Percentiles rank a stretch among this genome's conserved stretches.
These are phyloP conservation scores for Canariomyces notabilis DNA, from an alignment of 2,329 filamentous ascomycete species.

Conservation along the genomic window DNA sequence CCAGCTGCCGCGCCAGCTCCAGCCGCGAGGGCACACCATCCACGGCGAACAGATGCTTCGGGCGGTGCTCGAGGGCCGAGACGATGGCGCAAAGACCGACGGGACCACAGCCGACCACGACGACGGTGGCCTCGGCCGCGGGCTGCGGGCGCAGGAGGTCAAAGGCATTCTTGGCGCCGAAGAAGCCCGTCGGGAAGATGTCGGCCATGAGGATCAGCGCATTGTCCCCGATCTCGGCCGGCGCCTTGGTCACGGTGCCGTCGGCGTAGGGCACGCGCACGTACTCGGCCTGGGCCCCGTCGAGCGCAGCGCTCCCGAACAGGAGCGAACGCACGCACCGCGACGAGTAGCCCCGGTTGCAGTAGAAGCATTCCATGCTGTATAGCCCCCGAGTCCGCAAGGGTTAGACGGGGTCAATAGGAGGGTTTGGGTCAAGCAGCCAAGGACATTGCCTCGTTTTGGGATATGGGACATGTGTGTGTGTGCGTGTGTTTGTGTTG, in stretches of 20 bases:
- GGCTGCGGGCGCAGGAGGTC: conserved; percentile 49
- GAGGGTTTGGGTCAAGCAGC: too few species aligned
- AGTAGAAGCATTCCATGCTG: conserved; percentile 77
- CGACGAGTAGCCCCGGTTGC: conserved; percentile 68
- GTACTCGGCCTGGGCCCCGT: conserved; percentile 79
- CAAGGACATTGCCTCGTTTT: too few species aligned
- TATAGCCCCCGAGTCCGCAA: background rate
- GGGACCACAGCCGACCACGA: conserved; percentile 79
- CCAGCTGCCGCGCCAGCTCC: conserved; percentile 65
- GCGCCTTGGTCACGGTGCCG: conserved; percentile 71
- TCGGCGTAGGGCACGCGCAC: conserved; percentile 78
- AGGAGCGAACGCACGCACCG: conserved; percentile 66
- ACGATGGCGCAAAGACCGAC: conserved; percentile 81
- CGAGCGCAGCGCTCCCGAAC: conserved; percentile 64
- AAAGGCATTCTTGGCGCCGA: conserved; percentile 75
- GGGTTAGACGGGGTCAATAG: background rate
- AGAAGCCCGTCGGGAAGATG: conserved; percentile 85
- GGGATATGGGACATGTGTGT: too few species aligned
- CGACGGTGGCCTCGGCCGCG: conserved; percentile 62
- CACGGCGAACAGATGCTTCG: conserved; percentile 71
- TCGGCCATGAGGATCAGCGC: conserved; percentile 84
- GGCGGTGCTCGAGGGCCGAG: conserved; percentile 68
- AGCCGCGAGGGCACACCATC: conserved; percentile 73
- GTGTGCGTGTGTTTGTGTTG: background rate
- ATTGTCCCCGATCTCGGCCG: conserved; percentile 64